phyloP scores from a whole-genome alignment of 163 green algal genomes.

The Scenedesmus sp. region DNA sequence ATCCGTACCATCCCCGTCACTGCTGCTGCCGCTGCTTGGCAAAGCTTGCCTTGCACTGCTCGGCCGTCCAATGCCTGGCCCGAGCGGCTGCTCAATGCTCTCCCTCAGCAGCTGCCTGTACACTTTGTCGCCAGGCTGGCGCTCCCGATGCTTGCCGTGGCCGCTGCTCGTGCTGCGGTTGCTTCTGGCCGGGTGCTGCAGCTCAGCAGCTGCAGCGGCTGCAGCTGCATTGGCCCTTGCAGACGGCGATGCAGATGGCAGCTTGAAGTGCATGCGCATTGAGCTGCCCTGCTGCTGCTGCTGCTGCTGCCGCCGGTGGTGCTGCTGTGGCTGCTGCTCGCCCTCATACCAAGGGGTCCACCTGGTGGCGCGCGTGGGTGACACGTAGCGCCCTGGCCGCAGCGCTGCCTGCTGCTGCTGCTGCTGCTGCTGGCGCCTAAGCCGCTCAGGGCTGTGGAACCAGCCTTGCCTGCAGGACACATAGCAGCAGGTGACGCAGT shows the following conservation, averaged over 20 bases:
- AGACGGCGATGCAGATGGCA: not conserved
- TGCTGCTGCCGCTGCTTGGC: slow-evolving; percentile 12
- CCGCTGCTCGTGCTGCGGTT: not conserved
- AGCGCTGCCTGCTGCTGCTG: not conserved
- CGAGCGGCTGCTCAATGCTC: slow-evolving; percentile 6
- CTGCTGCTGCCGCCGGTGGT: not conserved
- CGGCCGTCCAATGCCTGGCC: not conserved
- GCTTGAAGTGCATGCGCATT: slow-evolving; percentile 22
- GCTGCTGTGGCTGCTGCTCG: slow-evolving; percentile 5
- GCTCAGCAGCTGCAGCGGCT: not conserved
- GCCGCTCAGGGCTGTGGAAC: slow-evolving; percentile 29
- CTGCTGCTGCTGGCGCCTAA: not conserved
- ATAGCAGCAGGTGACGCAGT: not conserved
- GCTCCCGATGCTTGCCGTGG: not conserved
- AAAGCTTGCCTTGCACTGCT: not conserved
- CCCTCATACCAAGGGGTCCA: slow-evolving; percentile 3
- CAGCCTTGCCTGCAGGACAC: slow-evolving; percentile 10
- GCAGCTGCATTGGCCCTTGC: not conserved
- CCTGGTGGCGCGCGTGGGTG: not conserved
- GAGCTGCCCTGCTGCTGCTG: slow-evolving; percentile 22
- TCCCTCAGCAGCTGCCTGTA: slow-evolving; percentile 28
- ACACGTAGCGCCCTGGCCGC: not conserved
- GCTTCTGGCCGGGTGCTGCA: not conserved
- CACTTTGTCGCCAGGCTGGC: slow-evolving; percentile 10
- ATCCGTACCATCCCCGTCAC: not conserved